A percentile compares a stretch with the other conserved stretches of the same genome.
Conservation (phyloP, 345 rosid species). For the Streptanthus diversifolius region DNA sequence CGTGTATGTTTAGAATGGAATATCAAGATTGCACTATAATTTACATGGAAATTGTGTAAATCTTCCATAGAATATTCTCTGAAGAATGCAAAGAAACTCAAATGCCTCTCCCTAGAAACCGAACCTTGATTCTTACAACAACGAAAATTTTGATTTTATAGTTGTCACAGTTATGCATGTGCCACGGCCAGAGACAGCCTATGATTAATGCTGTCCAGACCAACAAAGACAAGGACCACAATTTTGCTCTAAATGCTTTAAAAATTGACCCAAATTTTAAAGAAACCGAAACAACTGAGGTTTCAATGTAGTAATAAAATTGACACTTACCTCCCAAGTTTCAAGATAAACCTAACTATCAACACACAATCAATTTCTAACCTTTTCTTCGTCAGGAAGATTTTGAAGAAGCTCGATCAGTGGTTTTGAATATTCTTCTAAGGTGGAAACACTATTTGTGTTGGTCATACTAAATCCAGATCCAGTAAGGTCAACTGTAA, state of each 20-base stretch:
- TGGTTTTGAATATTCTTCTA: conserved; percentile 80
- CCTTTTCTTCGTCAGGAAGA: conserved; percentile 82
- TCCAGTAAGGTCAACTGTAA: conserved; percentile 73
- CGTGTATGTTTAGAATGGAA: background rate
- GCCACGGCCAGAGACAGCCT: background rate
- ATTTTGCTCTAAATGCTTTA: background rate
- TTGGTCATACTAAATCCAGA: conserved; percentile 73
- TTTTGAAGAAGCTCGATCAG: conserved; percentile 54
- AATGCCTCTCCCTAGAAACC: background rate
- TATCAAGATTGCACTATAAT: background rate
- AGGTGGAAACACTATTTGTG: conserved; percentile 51
- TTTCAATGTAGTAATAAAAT: background rate
- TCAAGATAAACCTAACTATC: background rate
- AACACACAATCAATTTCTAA: conserved; percentile 16
- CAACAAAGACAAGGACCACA: background rate
- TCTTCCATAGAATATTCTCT: background rate
- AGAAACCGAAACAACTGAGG: background rate
- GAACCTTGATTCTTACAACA: background rate
- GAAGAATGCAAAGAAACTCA: background rate
- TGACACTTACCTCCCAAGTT: background rate
- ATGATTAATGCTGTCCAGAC: background rate
- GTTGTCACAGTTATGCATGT: background rate
- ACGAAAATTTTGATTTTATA: background rate
- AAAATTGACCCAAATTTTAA: background rate
- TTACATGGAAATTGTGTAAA: background rate